Conservation (phyloP, 768 basidiomycete genomes). For the Tricholoma sp. region DNA sequence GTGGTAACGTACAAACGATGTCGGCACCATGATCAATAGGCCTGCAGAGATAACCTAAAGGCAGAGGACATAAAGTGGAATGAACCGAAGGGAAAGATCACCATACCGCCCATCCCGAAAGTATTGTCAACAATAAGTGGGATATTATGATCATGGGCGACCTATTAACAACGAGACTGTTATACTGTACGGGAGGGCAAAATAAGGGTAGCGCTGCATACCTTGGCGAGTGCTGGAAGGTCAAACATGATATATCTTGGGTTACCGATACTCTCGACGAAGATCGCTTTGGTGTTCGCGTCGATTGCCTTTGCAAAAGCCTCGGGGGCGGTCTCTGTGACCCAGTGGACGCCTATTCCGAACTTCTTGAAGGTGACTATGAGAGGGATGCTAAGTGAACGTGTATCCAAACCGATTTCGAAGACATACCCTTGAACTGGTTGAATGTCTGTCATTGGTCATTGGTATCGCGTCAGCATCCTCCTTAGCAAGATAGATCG, state of each 20-base stretch:
- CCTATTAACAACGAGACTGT: slow-evolving; percentile 24
- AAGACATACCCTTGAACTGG: slow-evolving; percentile 53
- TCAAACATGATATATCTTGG: slow-evolving; percentile 67
- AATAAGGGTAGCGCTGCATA: slow-evolving; percentile 14
- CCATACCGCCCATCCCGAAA: slow-evolving; percentile 64
- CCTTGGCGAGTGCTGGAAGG: slow-evolving; percentile 66
- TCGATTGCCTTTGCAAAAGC: slow-evolving; percentile 67
- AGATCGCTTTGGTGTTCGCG: slow-evolving; percentile 72
- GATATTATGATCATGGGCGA: slow-evolving; percentile 68
- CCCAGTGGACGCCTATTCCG: slow-evolving; percentile 62
- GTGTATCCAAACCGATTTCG: slow-evolving; percentile 4
- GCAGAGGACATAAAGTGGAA: slow-evolving; percentile 8
- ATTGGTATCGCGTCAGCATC: background rate
- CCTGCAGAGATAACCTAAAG: slow-evolving; percentile 51
- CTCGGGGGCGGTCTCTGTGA: slow-evolving; percentile 48
- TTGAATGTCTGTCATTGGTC: slow-evolving; percentile 52
- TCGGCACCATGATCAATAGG: slow-evolving; percentile 77
- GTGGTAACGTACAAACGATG: slow-evolving; percentile 49
- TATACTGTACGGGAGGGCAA: background rate
- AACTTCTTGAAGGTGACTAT: slow-evolving; percentile 64
- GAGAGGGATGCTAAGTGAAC: background rate
- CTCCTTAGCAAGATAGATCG: background rate
- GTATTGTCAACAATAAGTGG: slow-evolving; percentile 83
- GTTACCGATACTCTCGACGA: slow-evolving; percentile 76
- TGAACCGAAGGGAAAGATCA: background rate